Evolutionary conservation across 192 early-diverging fungal genomes (phyloP).

Genomic region (Lunasporangiospora selenospora): DNA sequence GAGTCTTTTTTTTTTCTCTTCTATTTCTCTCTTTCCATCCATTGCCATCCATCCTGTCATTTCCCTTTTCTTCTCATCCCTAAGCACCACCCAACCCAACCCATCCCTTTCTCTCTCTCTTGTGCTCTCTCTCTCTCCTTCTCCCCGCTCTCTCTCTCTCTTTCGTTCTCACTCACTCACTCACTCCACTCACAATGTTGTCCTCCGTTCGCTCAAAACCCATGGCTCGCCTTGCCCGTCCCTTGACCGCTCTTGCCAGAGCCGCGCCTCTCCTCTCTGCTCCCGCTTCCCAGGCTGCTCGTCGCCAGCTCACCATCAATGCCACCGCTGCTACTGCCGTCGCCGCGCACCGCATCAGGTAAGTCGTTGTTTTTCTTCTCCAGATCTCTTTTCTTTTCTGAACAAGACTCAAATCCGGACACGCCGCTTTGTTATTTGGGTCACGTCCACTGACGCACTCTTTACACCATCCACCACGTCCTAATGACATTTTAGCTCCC

Average conservation of each 20-base stretch:
- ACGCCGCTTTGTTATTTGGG: too few species aligned
- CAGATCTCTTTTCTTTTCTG: too few species aligned
- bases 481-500: too few species aligned
- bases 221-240: slow-evolving; percentile 31
- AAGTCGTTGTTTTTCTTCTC: not conserved
- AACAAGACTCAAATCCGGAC: too few species aligned
- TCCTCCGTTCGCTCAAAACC: slow-evolving; percentile 49
- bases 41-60: not conserved
- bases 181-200: slow-evolving; percentile 49
- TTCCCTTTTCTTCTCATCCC: slow-evolving; percentile 3
- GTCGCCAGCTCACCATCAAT: slow-evolving; percentile 44
- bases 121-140: not conserved
- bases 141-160: not conserved
- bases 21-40: not conserved
- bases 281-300: slow-evolving; percentile 15
- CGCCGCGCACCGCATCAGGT: slow-evolving; percentile 41
- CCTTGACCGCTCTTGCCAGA: slow-evolving; percentile 30
- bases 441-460: too few species aligned
- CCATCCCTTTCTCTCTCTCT: not conserved
- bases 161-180: too few species aligned
- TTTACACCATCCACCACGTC: too few species aligned
- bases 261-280: slow-evolving; percentile 29
- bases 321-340: slow-evolving; percentile 34
- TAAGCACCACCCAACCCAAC: not conserved
- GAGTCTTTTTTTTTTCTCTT: slow-evolving; percentile 1